Conservation (phyloP, 345 rosid genomes). For the Dipteronia sinensis region DNA sequence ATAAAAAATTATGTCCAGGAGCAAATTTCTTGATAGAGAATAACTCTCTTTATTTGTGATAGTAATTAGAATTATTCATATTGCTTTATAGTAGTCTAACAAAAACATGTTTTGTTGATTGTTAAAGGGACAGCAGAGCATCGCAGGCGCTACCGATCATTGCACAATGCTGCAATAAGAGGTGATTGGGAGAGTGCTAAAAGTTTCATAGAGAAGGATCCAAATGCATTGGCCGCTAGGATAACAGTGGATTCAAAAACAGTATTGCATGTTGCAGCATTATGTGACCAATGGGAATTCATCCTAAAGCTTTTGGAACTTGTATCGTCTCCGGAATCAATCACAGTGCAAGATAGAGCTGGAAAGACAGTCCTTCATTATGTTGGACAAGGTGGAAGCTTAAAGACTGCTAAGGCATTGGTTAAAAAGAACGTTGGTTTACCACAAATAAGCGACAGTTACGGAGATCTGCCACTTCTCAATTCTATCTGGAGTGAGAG, state of each 20-base stretch:
- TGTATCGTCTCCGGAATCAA: not conserved
- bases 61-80: too few relatives aligned
- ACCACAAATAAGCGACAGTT: not conserved
- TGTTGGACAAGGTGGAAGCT: too few relatives aligned
- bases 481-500: fast-evolving
- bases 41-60: too few relatives aligned
- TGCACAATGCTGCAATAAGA: not conserved
- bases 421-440: not conserved
- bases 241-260: too few relatives aligned
- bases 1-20: too few relatives aligned
- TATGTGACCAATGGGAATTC: too few relatives aligned
- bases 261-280: too few relatives aligned
- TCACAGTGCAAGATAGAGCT: not conserved
- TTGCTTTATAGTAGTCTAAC: too few relatives aligned
- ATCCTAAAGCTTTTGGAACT: too few relatives aligned
- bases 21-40: too few relatives aligned
- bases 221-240: too few relatives aligned
- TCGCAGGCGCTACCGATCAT: not conserved
- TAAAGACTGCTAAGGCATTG: too few relatives aligned
- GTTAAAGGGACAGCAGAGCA: not conserved
- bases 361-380: not conserved
- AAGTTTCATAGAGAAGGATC: not conserved
- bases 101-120: not conserved
- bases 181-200: not conserved
- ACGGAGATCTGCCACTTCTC: not conserved